Conservation (phyloP, 2,329 filamentous ascomycete species). For the Curvularia eragrostidis region DNA sequence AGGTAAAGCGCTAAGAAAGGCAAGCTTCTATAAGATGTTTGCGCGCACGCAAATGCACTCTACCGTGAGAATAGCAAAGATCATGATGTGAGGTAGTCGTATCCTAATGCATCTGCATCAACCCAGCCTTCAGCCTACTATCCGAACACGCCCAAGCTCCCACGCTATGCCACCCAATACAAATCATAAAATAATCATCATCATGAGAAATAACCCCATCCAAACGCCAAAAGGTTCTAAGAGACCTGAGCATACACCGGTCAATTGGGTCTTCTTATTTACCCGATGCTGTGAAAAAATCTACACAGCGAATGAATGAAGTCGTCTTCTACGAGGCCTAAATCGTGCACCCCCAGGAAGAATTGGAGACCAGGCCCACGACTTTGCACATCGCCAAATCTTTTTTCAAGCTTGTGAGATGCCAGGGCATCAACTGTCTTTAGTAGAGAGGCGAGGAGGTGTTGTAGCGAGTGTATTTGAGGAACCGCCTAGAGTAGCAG, state of each 20-base stretch:
- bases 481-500: background rate
- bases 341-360: background rate
- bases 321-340: background rate
- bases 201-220: background rate
- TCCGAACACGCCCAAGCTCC: conserved; percentile 21
- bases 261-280: background rate
- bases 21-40: background rate
- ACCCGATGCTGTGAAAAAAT: background rate
- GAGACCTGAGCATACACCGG: background rate
- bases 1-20: background rate
- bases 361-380: background rate
- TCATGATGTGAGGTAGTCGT: conserved; percentile 6
- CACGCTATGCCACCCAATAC: conserved; percentile 29
- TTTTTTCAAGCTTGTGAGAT: background rate
- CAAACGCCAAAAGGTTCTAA: conserved; percentile 4
- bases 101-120: conserved; percentile 4
- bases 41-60: background rate
- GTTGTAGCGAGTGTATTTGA: background rate
- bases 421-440: background rate
- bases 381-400: background rate
- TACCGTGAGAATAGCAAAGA: conserved; percentile 1
- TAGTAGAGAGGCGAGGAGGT: conserved; percentile 1
- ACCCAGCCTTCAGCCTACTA: background rate
- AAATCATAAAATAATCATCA: conserved; percentile 12
- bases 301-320: background rate